phyloP scores from a whole-genome alignment of 129 eudicot genomes.

The sunflower (Helianthus annuus) region DNA sequence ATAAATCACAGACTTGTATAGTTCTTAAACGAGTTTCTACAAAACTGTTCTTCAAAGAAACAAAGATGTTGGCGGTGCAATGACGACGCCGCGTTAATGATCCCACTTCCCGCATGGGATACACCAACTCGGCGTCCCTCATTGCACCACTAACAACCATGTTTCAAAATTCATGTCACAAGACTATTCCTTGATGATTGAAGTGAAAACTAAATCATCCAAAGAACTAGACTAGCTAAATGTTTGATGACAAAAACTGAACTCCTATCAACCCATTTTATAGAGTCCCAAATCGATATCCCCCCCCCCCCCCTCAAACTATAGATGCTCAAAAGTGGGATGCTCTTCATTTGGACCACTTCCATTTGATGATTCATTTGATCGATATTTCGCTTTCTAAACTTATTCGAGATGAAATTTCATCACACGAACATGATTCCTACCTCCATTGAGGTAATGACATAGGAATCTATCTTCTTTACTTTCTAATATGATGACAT shows the following conservation, averaged over 20 bases:
- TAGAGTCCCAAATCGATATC: constrained; percentile 13
- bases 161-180: constrained; percentile 23
- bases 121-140: constrained; percentile 42
- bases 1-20: background rate
- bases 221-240: background rate
- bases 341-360: constrained; percentile 23
- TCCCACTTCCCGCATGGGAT: constrained; percentile 8
- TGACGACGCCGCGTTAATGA: constrained; percentile 43
- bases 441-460: constrained; percentile 23
- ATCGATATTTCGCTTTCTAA: background rate
- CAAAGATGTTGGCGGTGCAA: constrained; percentile 52
- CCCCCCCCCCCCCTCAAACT: background rate
- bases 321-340: constrained; percentile 22
- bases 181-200: background rate
- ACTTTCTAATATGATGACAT: constrained; percentile 12
- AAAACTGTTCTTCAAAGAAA: constrained; percentile 16
- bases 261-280: constrained; percentile 23
- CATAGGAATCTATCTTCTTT: constrained; percentile 17
- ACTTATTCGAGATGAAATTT: constrained; percentile 12
- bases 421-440: constrained; percentile 37
- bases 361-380: background rate
- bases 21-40: background rate
- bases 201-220: background rate
- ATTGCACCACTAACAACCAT: constrained; percentile 47
- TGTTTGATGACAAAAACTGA: constrained; percentile 11